Base-by-base conservation (phyloP, 2,329 filamentous ascomycete genomes). In the Fusarium mangiferae region DNA sequence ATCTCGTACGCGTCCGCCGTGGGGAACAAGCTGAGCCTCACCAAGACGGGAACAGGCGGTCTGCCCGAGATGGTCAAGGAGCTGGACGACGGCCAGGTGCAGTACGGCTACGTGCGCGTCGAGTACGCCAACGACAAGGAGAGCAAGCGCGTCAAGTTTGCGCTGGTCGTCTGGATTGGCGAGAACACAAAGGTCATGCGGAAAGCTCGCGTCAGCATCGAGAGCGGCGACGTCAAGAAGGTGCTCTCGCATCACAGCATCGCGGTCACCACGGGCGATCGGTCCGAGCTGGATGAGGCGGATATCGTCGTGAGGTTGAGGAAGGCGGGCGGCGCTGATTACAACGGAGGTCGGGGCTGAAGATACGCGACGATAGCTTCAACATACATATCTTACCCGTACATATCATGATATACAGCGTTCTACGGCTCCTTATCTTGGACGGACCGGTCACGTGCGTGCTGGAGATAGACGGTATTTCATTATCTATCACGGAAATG, bases 81-180 rank as follows among this genome's bases (percentile, higher is more conserved):
- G 71, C 84, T 93, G 17, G 90, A 90, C 80, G 85, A 90, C 78
- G 78, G 79, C 41, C 86, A 91, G 82, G 90, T 90, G 62, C 89
- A 91, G 81, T 93, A 92, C 83, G 90, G 86, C 62, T 92, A 92
- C 83, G 88, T 85, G 75, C 88, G 90, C 36, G 84, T 92, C 80
- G 90, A 92, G 84, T 90, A 93, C 81, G 90, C 90, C 79, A 93
- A 93, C 83, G 91, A 93, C 81, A 89, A 89, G 73, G 91, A 93
- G 84, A 90, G 87, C 82, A 90, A 85, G 79, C 85, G 91, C 42
- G 88, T 92, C 78, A 93, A 93, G 83, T 93, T 93, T 79, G 87
- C 85, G 55, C 85, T 93, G 55, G 83, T 93, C 38, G 87, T 92
- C 73, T 93, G 91, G 91, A 92, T 92, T 80, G 91, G 91, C 80